Evolutionary conservation across 2,329 filamentous ascomycete species (phyloP).

Genomic region (Aspergillus felis): DNA sequence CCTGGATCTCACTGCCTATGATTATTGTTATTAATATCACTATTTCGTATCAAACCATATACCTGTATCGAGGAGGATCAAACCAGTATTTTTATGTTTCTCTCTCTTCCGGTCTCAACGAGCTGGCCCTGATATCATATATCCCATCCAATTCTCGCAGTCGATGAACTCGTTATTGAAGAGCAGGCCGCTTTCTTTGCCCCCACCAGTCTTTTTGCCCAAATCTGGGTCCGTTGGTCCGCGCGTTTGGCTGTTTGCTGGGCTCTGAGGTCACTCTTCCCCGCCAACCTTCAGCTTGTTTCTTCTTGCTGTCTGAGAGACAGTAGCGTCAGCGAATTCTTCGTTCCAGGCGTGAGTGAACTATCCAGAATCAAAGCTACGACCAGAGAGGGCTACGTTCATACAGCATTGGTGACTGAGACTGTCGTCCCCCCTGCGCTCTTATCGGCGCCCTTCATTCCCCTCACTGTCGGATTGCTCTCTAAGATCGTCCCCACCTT

Average conservation of each 20-base stretch:
- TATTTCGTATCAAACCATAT: neutral
- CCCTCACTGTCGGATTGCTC: neutral
- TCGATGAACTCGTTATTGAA: slow-evolving; percentile 30
- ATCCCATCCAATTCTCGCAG: slow-evolving; percentile 1
- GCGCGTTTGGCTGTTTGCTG: slow-evolving; percentile 11
- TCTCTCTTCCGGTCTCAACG: neutral
- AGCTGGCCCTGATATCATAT: neutral
- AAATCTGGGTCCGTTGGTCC: slow-evolving; percentile 15
- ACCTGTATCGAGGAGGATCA: neutral
- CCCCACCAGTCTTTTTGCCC: slow-evolving; percentile 7
- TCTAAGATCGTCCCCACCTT: neutral
- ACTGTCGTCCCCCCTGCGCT: neutral
- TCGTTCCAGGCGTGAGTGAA: neutral
- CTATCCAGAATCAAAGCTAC: neutral
- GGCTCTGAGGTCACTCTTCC: slow-evolving; percentile 16
- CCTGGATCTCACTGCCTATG: neutral
- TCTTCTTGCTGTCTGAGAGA: neutral
- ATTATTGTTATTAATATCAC: neutral
- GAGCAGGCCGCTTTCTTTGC: slow-evolving; percentile 11
- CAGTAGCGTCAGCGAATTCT: neutral
- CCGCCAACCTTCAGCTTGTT: slow-evolving; percentile 8
- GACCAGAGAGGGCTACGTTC: neutral
- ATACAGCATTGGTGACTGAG: neutral
- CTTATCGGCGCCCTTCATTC: neutral
- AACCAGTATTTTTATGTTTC: neutral